Base-by-base conservation (phyloP, 2,329 filamentous ascomycete genomes). In the Ophiocordyceps unilateralis region DNA sequence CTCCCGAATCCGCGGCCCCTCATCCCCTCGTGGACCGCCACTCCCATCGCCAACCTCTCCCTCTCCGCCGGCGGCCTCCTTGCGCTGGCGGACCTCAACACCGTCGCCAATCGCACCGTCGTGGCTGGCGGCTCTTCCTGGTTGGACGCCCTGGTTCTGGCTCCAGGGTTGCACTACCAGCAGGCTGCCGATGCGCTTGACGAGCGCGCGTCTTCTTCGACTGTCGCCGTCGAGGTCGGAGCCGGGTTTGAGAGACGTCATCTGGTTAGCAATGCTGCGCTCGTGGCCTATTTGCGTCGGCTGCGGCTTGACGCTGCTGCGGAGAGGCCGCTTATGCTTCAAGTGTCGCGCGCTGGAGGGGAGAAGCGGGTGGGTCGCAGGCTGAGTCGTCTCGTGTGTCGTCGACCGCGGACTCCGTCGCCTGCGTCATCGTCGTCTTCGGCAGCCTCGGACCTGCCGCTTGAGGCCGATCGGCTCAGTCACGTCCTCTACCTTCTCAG, bases 131-230 rank as follows among this genome's bases (percentile, higher is more conserved):
- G 70, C 3, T 69, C 72, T 1, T 68, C 66, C 2, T 72, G 70
- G 61, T 58, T 75, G 1, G 76, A 79, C 53, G 60, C 61, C 8
- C 60, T 80, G 11, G 60, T 78, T 12, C 62, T 80, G 3, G 73
- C 70, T 2, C 76, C 76, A 0, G 76, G 76, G 0, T 52, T 79
- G 41, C 76, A 80, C 55, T 70, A 70, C 48, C 73, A 79, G 49
- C 72, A 78, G 49, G 64, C 67, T 4, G 73, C 72, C 10, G 63
- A 72, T 12, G 62, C 65, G 1, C 57, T 78, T 15, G 63, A 63
- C 45, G 28, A 37, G 39, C 26, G 37, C 26, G 11, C 10, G 4
- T 15, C 34, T 4, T 21, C 34, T 14, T 38, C 37, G 5, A 14
- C 32, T 36, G 32, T 21, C 20, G 37, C 41, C 22, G 19, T 39